phyloP scores from a whole-genome alignment of 1,284 basidiomycete species.

The Neonothopanus nambi region DNA sequence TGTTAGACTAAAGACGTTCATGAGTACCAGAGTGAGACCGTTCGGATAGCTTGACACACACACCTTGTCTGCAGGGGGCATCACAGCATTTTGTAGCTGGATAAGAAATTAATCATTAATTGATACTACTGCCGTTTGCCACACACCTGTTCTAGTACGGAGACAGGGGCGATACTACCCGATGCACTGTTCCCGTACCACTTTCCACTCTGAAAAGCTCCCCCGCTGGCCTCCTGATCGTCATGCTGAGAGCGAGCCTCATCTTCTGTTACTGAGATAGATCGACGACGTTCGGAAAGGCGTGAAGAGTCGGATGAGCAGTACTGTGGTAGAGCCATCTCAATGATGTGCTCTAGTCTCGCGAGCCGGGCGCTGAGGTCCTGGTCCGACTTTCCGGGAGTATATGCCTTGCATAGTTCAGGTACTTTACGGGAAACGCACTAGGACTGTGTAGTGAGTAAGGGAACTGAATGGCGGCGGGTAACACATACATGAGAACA shows the following conservation, averaged over 20 bases:
- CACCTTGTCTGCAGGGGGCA: constrained; percentile 27
- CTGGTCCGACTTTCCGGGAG: constrained; percentile 80
- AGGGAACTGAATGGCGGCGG: constrained; percentile 12
- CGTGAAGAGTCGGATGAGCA: constrained; percentile 38
- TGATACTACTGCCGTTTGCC: constrained; percentile 4
- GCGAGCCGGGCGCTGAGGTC: constrained; percentile 71
- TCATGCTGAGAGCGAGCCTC: constrained; percentile 67
- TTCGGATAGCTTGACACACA: neutral
- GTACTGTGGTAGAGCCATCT: constrained; percentile 74
- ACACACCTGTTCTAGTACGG: constrained; percentile 75
- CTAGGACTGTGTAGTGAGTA: constrained; percentile 35
- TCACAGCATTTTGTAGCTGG: constrained; percentile 63
- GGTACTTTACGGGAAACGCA: constrained; percentile 82
- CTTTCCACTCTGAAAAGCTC: constrained; percentile 78
- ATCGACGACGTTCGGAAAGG: constrained; percentile 37
- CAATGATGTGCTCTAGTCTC: constrained; percentile 77
- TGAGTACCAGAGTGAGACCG: neutral
- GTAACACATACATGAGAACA: constrained; percentile 68
- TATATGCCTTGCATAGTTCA: constrained; percentile 82
- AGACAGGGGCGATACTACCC: constrained; percentile 73
- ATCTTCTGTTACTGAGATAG: constrained; percentile 57
- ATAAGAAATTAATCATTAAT: constrained; percentile 18
- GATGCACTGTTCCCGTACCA: constrained; percentile 84
- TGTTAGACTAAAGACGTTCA: neutral
- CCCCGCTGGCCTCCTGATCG: constrained; percentile 70